A percentile compares a stretch with the other conserved stretches of the same genome.
Conservation (phyloP, 306 rosid genomes). For the Lupinus albus region DNA sequence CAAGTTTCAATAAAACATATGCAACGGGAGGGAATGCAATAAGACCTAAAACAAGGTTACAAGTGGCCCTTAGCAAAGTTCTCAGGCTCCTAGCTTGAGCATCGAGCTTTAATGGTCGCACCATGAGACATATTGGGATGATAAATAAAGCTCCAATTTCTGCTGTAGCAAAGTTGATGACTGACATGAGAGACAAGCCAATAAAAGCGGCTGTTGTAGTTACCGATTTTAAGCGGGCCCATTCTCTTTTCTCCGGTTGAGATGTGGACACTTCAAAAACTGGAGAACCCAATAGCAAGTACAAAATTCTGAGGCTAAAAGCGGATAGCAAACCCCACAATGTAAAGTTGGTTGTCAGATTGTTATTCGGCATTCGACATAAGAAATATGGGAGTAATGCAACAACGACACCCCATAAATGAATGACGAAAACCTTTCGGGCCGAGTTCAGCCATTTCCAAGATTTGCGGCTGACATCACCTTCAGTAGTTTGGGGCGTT, state of each 20-base stretch:
- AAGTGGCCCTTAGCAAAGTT: slow-evolving; percentile 54
- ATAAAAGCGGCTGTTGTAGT: slow-evolving; percentile 75
- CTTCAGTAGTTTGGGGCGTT: slow-evolving; percentile 42
- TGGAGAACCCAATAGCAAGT: slow-evolving; percentile 61
- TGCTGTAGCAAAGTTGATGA: slow-evolving; percentile 89
- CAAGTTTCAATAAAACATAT: slow-evolving; percentile 57
- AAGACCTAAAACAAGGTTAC: slow-evolving; percentile 66
- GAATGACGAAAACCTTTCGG: slow-evolving; percentile 69
- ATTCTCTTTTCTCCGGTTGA: slow-evolving; percentile 53
- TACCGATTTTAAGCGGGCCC: slow-evolving; percentile 86
- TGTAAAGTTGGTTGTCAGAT: slow-evolving; percentile 53
- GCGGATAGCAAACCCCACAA: slow-evolving; percentile 68
- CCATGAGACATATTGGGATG: slow-evolving; percentile 81
- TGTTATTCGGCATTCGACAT: slow-evolving; percentile 60
- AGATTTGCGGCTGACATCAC: slow-evolving; percentile 49
- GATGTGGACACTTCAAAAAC: slow-evolving; percentile 43
- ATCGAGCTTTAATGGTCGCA: slow-evolving; percentile 80
- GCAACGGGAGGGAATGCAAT: slow-evolving; percentile 76
- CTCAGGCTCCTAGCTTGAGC: slow-evolving; percentile 47
- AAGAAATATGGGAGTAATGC: slow-evolving; percentile 75
- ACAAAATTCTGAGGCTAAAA: slow-evolving; percentile 55
- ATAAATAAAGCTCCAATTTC: slow-evolving; percentile 83
- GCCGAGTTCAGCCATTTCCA: slow-evolving; percentile 87
- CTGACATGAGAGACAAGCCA: slow-evolving; percentile 87
- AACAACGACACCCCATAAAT: slow-evolving; percentile 77